Evolutionary conservation across 768 basidiomycete species (phyloP).

Genomic region (Tulasnella sp.): DNA sequence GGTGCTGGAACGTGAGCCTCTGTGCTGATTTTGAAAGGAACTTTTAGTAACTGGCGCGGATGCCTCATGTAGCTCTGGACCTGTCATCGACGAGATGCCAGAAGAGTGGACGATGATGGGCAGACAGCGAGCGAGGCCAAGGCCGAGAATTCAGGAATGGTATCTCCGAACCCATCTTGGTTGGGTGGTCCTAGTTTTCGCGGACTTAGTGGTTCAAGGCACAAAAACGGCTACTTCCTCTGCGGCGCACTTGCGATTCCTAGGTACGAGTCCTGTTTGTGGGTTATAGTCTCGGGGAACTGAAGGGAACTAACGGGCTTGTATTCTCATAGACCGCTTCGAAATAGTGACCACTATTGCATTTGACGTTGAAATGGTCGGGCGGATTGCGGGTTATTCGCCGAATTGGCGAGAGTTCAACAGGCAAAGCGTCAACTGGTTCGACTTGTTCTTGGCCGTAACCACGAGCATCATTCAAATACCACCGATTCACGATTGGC

Average conservation of each 20-base stretch:
- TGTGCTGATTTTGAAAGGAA: no score
- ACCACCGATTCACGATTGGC: conserved; percentile 61
- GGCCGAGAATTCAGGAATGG: conserved; percentile 32
- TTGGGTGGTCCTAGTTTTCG: conserved; percentile 73
- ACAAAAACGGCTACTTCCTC: conserved; percentile 55
- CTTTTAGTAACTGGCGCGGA: neutral
- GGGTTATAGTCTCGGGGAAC: neutral
- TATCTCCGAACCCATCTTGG: conserved; percentile 60
- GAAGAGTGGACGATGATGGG: conserved; percentile 27
- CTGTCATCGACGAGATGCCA: conserved; percentile 47
- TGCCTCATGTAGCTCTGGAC: conserved; percentile 35
- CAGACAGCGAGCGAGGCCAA: conserved; percentile 1
- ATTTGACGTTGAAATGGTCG: conserved; percentile 83
- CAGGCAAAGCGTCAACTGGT: conserved; percentile 52
- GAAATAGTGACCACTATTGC: conserved; percentile 50
- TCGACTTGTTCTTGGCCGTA: conserved; percentile 74
- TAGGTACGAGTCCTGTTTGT: conserved; percentile 28
- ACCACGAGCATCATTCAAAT: conserved; percentile 78
- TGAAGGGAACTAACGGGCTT: neutral
- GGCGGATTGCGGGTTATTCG: conserved; percentile 64
- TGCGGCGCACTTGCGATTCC: conserved; percentile 24
- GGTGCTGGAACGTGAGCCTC: conserved; percentile 58
- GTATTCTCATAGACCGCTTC: neutral
- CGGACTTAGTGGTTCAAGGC: conserved; percentile 68
- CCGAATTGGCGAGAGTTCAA: conserved; percentile 75